phyloP scores from a whole-genome alignment of 2,329 filamentous ascomycete genomes.

The Onygenales sp. region DNA sequence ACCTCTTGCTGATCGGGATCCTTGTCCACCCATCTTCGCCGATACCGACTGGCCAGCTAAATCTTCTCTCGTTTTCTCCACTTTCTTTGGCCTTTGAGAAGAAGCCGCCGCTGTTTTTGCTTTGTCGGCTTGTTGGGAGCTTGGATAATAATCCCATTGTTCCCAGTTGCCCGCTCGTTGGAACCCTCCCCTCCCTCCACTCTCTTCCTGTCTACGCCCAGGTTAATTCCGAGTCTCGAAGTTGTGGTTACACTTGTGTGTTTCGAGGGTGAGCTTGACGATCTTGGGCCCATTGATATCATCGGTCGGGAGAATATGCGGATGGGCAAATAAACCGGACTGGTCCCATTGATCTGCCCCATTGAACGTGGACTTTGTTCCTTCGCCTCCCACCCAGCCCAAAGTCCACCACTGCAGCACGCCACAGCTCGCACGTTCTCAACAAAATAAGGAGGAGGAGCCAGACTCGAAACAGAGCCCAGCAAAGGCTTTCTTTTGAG shows the following conservation, averaged over 20 bases:
- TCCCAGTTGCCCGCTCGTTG: not conserved
- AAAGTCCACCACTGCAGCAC: not conserved
- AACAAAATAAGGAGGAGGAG: not conserved
- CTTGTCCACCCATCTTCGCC: not conserved
- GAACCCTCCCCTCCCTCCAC: not conserved
- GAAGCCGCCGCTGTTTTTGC: not conserved
- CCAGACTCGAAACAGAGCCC: not conserved
- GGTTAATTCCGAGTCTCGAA: not conserved
- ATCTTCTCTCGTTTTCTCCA: slow-evolving; percentile 1
- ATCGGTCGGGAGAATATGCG: not conserved
- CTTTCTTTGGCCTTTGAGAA: not conserved
- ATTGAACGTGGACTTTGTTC: not conserved
- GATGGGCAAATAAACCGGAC: not conserved
- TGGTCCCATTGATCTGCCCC: not conserved
- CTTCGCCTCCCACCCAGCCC: not conserved
- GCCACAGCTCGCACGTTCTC: not conserved
- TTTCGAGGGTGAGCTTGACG: not conserved
- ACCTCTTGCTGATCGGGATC: not conserved
- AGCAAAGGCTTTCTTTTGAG: not conserved
- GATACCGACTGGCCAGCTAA: not conserved
- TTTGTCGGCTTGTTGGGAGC: not conserved
- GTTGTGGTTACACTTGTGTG: not conserved
- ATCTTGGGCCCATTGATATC: not conserved
- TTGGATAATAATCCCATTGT: not conserved
- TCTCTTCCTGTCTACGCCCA: no score